Conservation (phyloP, 2,329 filamentous ascomycete species). For the Cordyceps javanica region DNA sequence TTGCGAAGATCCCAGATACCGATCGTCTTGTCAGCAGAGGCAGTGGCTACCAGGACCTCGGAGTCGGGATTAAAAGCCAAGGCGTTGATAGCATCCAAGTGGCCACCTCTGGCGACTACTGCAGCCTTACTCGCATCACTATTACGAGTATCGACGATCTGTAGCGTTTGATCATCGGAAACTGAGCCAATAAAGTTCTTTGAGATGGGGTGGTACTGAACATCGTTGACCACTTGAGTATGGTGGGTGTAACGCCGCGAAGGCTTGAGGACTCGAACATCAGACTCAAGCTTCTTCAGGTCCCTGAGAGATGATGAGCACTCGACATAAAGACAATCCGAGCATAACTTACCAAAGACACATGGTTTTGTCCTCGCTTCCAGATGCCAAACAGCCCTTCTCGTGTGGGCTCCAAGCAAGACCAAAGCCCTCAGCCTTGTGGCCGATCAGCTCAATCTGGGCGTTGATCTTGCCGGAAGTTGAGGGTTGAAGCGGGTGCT, state of each 20-base stretch:
- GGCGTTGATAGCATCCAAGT: constrained; percentile 92
- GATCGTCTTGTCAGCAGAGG: constrained; percentile 91
- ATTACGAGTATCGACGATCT: constrained; percentile 82
- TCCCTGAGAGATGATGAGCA: constrained; percentile 51
- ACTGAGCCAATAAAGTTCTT: constrained; percentile 84
- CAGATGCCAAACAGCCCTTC: constrained; percentile 77
- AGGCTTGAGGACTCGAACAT: constrained; percentile 64
- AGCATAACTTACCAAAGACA: constrained; percentile 65
- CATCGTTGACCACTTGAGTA: constrained; percentile 87
- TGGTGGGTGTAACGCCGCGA: constrained; percentile 79
- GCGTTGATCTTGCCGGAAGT: constrained; percentile 60
- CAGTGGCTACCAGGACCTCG: constrained; percentile 87
- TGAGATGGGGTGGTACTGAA: constrained; percentile 88
- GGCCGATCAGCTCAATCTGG: constrained; percentile 79
- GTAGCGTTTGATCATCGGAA: constrained; percentile 89
- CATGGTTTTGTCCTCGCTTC: constrained; percentile 88
- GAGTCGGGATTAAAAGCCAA: constrained; percentile 87
- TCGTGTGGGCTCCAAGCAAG: constrained; percentile 86
- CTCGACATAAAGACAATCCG: neutral
- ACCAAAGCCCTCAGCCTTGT: constrained; percentile 84
- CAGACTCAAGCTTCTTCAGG: constrained; percentile 65
- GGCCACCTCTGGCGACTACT: constrained; percentile 64
- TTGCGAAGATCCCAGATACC: constrained; percentile 94
- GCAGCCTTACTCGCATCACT: constrained; percentile 60
- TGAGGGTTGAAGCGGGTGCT: constrained; percentile 74